These are phyloP conservation scores for Solanum tarijense DNA, from an alignment of 257 asterid genomes.

Conservation along the genomic window DNA sequence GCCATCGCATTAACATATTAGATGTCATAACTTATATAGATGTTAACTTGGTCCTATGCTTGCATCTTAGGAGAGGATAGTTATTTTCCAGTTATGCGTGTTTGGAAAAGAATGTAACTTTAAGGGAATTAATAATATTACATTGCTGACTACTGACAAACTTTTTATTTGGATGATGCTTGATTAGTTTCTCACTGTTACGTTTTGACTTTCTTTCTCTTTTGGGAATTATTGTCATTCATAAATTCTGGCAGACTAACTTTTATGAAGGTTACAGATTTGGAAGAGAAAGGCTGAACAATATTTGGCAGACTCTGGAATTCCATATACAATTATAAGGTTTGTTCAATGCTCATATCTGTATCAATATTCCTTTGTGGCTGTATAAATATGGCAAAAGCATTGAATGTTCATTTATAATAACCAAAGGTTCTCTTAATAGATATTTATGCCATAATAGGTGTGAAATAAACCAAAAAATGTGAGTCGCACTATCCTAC, in stretches of 20 bases:
- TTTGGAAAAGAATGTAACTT: not conserved
- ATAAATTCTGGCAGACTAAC: not conserved
- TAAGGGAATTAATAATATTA: not conserved
- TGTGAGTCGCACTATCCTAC: not conserved
- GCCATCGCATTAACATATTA: not conserved
- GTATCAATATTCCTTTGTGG: not conserved
- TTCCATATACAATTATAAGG: conserved; percentile 94
- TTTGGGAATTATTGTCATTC: not conserved
- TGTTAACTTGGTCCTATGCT: not conserved
- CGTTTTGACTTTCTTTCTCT: not conserved
- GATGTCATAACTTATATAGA: not conserved
- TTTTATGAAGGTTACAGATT: conserved; percentile 23
- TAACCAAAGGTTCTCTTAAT: not conserved
- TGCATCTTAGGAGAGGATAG: not conserved
- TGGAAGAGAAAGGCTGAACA: conserved; percentile 97
- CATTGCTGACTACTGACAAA: rapidly evolving
- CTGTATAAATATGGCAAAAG: not conserved
- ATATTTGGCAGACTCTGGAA: conserved; percentile 79
- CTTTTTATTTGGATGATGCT: not conserved
- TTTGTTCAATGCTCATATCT: not conserved
- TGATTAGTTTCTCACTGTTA: not conserved
- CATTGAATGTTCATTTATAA: not conserved
- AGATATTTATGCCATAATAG: not conserved
- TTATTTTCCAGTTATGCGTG: not conserved
- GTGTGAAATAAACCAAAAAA: not conserved